phyloP scores from a whole-genome alignment of 2,329 filamentous ascomycete genomes.

The Ceratocystis cacaofunesta region DNA sequence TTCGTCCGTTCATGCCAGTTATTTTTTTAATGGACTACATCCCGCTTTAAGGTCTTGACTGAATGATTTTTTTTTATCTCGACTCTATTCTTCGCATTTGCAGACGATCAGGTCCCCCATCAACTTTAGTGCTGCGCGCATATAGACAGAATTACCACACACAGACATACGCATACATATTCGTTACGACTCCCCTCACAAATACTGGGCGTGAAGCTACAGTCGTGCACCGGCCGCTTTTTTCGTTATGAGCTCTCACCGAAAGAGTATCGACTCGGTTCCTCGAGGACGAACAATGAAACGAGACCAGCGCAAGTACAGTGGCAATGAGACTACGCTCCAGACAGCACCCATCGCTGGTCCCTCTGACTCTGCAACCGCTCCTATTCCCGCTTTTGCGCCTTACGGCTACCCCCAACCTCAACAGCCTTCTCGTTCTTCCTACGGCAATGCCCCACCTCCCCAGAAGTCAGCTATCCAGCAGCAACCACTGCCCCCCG shows the following conservation, averaged over 20 bases:
- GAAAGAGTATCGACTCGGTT: slow-evolving; percentile 8
- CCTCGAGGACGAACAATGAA: slow-evolving; percentile 1
- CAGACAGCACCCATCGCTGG: slow-evolving; percentile 1
- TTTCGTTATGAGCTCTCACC: slow-evolving; percentile 9
- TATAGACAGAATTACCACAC: neutral
- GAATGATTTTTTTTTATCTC: neutral
- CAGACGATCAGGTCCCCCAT: neutral
- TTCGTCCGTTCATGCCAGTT: neutral
- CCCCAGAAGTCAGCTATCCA: slow-evolving; percentile 5
- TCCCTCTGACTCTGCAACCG: neutral
- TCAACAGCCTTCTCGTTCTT: neutral
- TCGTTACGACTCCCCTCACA: neutral
- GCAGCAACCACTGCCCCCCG: slow-evolving; percentile 15
- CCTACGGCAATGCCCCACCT: neutral
- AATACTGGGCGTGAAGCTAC: neutral
- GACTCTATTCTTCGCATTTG: no score
- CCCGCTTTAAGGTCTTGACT: neutral
- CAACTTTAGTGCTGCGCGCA: neutral
- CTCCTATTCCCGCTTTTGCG: neutral
- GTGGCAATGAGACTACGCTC: neutral
- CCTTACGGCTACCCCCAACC: slow-evolving; percentile 7
- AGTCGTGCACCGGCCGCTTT: neutral
- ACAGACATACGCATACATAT: neutral
- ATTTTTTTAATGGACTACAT: neutral
- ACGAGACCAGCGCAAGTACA: slow-evolving; percentile 3